Evolutionary conservation across 2,329 filamentous ascomycete species (phyloP).

Genomic region (Fusarium keratoplasticum): DNA sequence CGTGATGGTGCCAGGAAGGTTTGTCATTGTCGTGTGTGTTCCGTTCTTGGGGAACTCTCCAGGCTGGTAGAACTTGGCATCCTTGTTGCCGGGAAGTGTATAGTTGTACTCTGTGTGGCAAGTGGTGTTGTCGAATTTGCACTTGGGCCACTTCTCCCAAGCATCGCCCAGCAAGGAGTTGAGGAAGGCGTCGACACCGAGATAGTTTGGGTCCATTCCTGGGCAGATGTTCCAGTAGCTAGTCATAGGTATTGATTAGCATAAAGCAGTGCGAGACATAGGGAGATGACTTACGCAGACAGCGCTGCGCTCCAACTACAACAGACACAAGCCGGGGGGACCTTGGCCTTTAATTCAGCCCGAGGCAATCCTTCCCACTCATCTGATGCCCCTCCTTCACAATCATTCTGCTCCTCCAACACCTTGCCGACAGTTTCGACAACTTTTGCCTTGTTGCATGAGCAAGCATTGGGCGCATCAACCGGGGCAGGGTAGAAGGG

Average conservation of each 20-base stretch:
- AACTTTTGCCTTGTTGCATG: not conserved
- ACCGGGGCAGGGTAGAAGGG: not conserved
- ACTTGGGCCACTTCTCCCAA: not conserved
- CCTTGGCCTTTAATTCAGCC: not conserved
- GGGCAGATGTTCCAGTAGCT: conserved; percentile 13
- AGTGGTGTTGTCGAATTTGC: not conserved
- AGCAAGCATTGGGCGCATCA: not conserved
- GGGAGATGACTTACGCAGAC: not conserved
- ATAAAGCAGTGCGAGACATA: not conserved
- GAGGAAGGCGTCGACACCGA: not conserved
- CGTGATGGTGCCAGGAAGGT: not conserved
- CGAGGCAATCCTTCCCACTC: not conserved
- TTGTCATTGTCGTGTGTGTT: not conserved
- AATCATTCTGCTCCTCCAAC: not conserved
- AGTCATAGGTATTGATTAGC: not conserved
- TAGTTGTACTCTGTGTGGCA: not conserved
- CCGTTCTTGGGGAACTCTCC: conserved; percentile 3
- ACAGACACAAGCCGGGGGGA: not conserved
- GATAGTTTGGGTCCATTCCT: not conserved
- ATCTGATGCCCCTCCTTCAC: not conserved
- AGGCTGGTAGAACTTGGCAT: not conserved
- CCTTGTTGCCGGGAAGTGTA: not conserved
- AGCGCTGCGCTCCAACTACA: not conserved
- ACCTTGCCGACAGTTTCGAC: not conserved
- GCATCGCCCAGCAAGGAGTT: not conserved